Evolutionary conservation across 805 yeast species (phyloP), one percentile per base, ranked within the genome.

Genomic region (Saturnispora mendoncae): DNA sequence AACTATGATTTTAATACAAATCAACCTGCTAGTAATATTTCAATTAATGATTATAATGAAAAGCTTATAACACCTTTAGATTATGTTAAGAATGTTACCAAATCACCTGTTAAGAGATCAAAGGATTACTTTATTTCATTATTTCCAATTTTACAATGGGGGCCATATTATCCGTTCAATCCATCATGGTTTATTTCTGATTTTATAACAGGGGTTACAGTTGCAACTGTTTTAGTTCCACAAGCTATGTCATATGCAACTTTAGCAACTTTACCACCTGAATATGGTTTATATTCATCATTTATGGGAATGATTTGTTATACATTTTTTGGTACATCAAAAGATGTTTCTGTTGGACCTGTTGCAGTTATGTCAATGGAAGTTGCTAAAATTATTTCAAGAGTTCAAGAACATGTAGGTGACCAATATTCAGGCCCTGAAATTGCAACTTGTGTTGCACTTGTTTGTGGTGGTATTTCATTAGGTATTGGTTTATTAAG

Each of bases 191-290:
- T 80, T 13, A 75, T 76, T 44, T 75, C 85, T 24, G 97, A 88
- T 61, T 60, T 88, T 47, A 78, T 87, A 42, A 95, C 97, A 2
- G 97, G 97, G 58, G 71, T 88, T 45, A 85, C 97, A 1, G 95
- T 88, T 17, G 97, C 97, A 34, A 78, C 84, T 46, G 96, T 88
- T 15, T 71, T 87, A 50, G 95, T 88, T 24, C 97, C 97, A 3
- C 97, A 88, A 62, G 79, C 92, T 3, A 88, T 88, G 97, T 87
- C 96, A 0, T 88, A 88, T 57, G 97, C 97, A 7, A 78, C 74
- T 55, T 65, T 88, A 47, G 97, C 97, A 5, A 78, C 83, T 4
- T 70, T 88, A 46, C 68, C 78, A 4, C 77, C 95, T 5, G 81
- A 87, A 59, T 88, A 79, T 53, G 97, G 97, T 38, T 72, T 88